Percentiles rank a stretch among this genome's conserved stretches.
These are phyloP conservation scores for Thalassiosira hispida DNA, from an alignment of 352 stramenopile species.

Conservation along the genomic window DNA sequence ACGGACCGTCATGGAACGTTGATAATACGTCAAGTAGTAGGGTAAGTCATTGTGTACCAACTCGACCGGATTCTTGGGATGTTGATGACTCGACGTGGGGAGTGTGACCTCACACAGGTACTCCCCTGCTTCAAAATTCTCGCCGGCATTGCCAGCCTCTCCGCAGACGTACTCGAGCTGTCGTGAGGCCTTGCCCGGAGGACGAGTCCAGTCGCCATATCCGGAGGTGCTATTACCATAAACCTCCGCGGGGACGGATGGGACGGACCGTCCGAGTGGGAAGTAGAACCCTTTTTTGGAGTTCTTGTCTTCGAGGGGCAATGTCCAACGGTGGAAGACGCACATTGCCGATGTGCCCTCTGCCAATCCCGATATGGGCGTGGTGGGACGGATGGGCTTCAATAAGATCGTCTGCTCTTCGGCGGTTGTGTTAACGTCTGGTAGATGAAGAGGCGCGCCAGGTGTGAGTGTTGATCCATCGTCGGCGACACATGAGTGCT, in stretches of 20 bases:
- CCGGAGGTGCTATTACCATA: background rate
- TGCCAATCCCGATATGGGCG: background rate
- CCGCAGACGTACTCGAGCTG: conserved; percentile 13
- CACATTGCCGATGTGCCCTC: conserved; percentile 20
- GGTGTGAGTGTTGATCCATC: background rate
- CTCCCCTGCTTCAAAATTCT: conserved; percentile 11
- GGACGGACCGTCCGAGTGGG: conserved; percentile 23
- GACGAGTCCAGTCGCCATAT: conserved; percentile 10
- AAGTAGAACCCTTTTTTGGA: conserved; percentile 26
- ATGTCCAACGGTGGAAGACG: conserved; percentile 29
- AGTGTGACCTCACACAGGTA: conserved; percentile 24
- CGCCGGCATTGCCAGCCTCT: background rate
- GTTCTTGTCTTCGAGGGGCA: conserved; percentile 26
- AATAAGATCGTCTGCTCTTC: conserved; percentile 9
- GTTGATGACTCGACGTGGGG: background rate
- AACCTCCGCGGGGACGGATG: conserved; percentile 11
- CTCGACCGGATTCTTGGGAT: conserved; percentile 16
- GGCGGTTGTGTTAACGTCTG: background rate
- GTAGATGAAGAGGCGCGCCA: background rate
- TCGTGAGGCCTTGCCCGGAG: background rate
- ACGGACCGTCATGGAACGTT: conserved; percentile 26
- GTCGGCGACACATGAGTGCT: background rate
- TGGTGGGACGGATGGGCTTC: background rate
- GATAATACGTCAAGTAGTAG: conserved; percentile 64
- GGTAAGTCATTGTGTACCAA: conserved; percentile 27